Evolutionary conservation across 257 asterid species (phyloP), one percentile per base, ranked within the genome.

Genomic region (Lavandula angustifolia): DNA sequence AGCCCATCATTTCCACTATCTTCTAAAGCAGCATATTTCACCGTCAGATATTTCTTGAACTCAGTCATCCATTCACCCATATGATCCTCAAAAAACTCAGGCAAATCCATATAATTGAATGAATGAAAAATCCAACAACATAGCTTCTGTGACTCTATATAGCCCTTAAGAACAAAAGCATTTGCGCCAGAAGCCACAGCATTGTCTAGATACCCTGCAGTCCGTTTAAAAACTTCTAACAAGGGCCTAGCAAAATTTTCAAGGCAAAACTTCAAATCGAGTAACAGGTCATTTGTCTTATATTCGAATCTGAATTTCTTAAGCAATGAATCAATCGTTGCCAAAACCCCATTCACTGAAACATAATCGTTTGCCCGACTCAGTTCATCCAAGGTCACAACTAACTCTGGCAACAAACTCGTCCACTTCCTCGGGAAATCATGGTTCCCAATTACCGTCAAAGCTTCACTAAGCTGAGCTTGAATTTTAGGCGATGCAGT

Each of bases 11-110:
- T 46, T 41, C 96, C 87, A 65, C 73, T 68, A 29, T 87, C 96
- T 72, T 94, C 99, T 9, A 92, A 75, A 52, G 79, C 84, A 14
- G 79, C 53, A 63, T 81, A 90, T 44, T 58, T 94, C 16, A 73
- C 76, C 0, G 89, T 79, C 66, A 94, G 76, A 71, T 94, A 90
- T 66, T 90, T 87, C 59, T 72, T 78, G 74, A 90, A 94, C 82
- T 86, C 97, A 58, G 53, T 44, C 99, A 94, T 83, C 97, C 99
- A 94, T 69, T 86, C 96, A 63, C 73, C 80, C 94, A 94, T 80
- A 71, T 86, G 92, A 62, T 87, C 95, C 86, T 90, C 96, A 51
- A 89, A 94, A 75, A 87, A 87, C 82, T 87, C 95, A 0, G 92
- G 97, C 78, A 84, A 67, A 58, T 86, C 95, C 78, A 81, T 78